A percentile compares a stretch with the other conserved stretches of the same genome.
Conservation (phyloP, 805 yeast species). For the Debaryomyces hansenii region DNA sequence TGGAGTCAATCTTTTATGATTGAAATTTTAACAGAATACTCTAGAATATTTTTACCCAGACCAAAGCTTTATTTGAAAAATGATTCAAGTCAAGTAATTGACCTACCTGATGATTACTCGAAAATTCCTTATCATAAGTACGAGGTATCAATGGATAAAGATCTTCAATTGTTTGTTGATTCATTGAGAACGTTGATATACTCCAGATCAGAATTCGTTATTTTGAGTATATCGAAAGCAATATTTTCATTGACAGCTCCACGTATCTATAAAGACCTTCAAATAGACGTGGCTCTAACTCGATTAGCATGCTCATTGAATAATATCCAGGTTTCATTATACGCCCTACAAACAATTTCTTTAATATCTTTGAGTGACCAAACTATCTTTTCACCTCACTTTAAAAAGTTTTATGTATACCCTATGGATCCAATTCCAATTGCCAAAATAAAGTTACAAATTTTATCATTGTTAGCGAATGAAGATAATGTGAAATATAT, state of each 20-base stretch:
- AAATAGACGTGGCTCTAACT: conserved; percentile 52
- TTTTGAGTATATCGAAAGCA: conserved; percentile 60
- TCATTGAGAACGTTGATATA: conserved; percentile 47
- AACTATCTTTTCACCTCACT: conserved; percentile 31
- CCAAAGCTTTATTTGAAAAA: conserved; percentile 43
- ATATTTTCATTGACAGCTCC: conserved; percentile 60
- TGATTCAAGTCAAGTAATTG: conserved; percentile 28
- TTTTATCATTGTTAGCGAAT: conserved; percentile 59
- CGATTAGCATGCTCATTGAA: conserved; percentile 35
- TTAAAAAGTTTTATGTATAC: conserved; percentile 52
- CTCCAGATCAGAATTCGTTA: conserved; percentile 58
- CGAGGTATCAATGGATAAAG: conserved; percentile 51
- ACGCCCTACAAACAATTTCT: conserved; percentile 49
- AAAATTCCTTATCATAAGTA: conserved; percentile 19
- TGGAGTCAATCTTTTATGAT: conserved; percentile 65
- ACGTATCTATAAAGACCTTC: conserved; percentile 44
- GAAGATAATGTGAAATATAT: conserved; percentile 52
- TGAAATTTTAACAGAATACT: conserved; percentile 66
- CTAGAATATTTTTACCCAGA: conserved; percentile 56
- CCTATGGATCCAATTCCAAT: conserved; percentile 51
- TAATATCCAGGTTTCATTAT: conserved; percentile 18
- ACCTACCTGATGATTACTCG: conserved; percentile 43
- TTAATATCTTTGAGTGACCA: conserved; percentile 35
- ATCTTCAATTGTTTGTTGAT: conserved; percentile 54
- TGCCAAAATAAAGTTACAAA: conserved; percentile 56